Evolutionary conservation across 805 yeast species (phyloP).

Genomic region (Saccharomyces eubayanus): DNA sequence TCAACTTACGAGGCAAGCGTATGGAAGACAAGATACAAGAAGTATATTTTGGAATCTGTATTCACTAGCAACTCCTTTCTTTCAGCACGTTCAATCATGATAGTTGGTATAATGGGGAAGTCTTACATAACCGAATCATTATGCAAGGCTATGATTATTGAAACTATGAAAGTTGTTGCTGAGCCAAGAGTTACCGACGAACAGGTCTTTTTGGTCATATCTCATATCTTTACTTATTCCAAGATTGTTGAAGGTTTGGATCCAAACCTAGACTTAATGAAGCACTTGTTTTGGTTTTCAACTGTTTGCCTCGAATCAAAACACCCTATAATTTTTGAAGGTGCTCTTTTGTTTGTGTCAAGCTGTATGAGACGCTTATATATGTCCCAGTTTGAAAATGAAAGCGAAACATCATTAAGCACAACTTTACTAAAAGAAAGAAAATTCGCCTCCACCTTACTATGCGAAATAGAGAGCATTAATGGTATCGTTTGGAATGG

Average conservation of each 20-base stretch:
- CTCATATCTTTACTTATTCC: conserved; percentile 35
- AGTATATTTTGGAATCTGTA: conserved; percentile 54
- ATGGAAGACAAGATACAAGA: conserved; percentile 61
- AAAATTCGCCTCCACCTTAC: conserved; percentile 33
- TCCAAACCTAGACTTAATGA: conserved; percentile 25
- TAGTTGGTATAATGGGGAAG: conserved; percentile 61
- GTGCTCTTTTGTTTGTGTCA: conserved; percentile 34
- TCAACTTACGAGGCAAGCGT: conserved; percentile 39
- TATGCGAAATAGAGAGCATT: conserved; percentile 37
- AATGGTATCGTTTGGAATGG: conserved; percentile 34
- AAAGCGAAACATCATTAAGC: conserved; percentile 26
- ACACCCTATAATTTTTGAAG: conserved; percentile 33
- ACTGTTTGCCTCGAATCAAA: conserved; percentile 28
- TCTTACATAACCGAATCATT: conserved; percentile 53
- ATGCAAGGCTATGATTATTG: conserved; percentile 28
- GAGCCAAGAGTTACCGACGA: conserved; percentile 29
- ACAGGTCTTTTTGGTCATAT: conserved; percentile 26
- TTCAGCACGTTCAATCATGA: conserved; percentile 58
- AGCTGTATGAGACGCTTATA: conserved; percentile 30
- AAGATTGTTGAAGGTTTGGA: conserved; percentile 34
- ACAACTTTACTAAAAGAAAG: conserved; percentile 27
- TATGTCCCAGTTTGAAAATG: conserved; percentile 27
- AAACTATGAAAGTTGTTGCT: conserved; percentile 31
- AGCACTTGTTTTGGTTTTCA: conserved; percentile 34
- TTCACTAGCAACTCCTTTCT: conserved; percentile 48